Evolutionary conservation across 345 rosid genomes (phyloP), one percentile per base, ranked within the genome.

Genomic region (Arabidopsis suecica): DNA sequence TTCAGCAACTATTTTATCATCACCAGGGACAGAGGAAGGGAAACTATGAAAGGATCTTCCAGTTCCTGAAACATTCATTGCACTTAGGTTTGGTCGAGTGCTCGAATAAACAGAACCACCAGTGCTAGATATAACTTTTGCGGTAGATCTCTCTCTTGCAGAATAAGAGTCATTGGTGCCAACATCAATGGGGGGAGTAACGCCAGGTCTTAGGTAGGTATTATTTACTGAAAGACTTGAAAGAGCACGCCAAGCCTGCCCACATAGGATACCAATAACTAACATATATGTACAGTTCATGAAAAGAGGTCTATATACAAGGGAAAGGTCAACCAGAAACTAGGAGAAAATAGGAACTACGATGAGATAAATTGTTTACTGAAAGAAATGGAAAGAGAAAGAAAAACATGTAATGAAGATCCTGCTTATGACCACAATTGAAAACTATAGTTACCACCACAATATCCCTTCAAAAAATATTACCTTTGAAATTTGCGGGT

Each of bases 221-320:
- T 87, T 88, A 76, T 73, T 51, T 59, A 86, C 48, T 36, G 82
- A 82, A 60, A 91, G 93, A 64, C 68, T 82, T 65, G 97, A 95
- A 82, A 95, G 93, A 85, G 83, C 76, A 75, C 73, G 84, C 97
- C 97, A 92, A 63, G 97, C 98, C 99, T 92, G 88, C 81, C 84
- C 69, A 48, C 55, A 61, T 36, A 60, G 50, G 67, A 61, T 62
- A 30, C 50, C 14, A 30, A 67, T 37, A 55, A 62, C n/a, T 55
- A 68, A 38, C 40, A 63, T 54, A 51, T 44, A 63, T 67, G 42
- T 61, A 53, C 33, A 38, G 36, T 28, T 38, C 42, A 58, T 38
- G 18, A 30, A 49, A 34, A 37, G 38, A 6, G 42, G 58, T 53
- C 14, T 33, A 68, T 53, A 69, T 34, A 42, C 34, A n/a, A 61